Evolutionary conservation across 169 alveolate species (phyloP), one percentile per base, ranked within the genome.

Genomic region (Plasmodium ovale): DNA sequence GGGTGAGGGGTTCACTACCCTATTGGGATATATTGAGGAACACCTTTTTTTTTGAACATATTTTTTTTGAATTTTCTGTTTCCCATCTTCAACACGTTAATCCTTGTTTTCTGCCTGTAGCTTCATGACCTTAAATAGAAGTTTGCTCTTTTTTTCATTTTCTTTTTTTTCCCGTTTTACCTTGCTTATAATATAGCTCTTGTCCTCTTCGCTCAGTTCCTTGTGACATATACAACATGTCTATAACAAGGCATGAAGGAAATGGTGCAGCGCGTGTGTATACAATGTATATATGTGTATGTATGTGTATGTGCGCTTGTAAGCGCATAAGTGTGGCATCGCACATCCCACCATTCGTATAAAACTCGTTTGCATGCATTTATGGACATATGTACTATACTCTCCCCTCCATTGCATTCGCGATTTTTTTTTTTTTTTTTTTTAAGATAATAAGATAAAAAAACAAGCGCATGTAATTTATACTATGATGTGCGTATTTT

Each of bases 161-260:
- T 79, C 89, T 1, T 79, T 79, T 79, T 79, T 79, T 42, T 79
- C 89, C 9, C 70, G 49, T 33, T 58, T 79, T 42, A 70, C 89
- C 44, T 23, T 79, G 14, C 23, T 79, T 21, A 79, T 49, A 25
- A 79, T 79, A n/a, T 79, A 54, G 58, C 35, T 64, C 49, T 65
- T 79, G 37, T 79, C 82, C 2, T 44, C 70, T 53, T 79, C 89
- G 29, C 79, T 29, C 47, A 79, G 49, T 62, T 79, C 89, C 25
- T 23, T 64, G 70, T 79, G 89, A 67, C 89, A 79, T 33, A 79
- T 79, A 44, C 89, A 79, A 70, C 89, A 79, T 10, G 82, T 79
- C 89, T 79, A 70, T 54, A 69, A 6, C 33, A 33, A n/a, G 16
- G 14, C 16, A 54, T 58, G 33, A 65, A 64, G 44, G 53, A 53